Base-by-base conservation (phyloP, 78 protist genomes). In the Polysphondylium violaceum region DNA sequence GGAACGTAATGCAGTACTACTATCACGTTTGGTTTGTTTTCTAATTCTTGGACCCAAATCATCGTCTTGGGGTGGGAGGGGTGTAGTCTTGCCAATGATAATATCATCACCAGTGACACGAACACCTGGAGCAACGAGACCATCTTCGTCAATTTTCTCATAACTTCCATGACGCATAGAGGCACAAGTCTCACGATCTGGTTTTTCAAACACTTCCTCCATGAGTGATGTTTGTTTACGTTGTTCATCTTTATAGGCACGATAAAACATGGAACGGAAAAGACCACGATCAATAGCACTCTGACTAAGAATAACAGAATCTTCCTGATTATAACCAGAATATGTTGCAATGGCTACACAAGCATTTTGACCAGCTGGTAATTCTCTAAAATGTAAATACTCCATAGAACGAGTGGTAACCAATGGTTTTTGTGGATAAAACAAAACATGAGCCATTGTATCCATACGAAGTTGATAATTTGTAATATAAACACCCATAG, bases 301-400 rank as follows among this genome's bases (percentile, higher is more conserved):
- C 55, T 96, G 99, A 93, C 93, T 98, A 96, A 99, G 75, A 67
- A 99, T 97, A 38, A 99, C 58, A 17, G 99, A 98, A 77, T 99
- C 99, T 88, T 99, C 99, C 91, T 99, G 99, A 94, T 99, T 99
- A 97, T 98, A 99, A 7, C 99, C 99, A 9, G 99, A 71, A 95
- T 99, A 98, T 90, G 98, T 96, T 11, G 94, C 76, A 87, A 99
- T 98, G 29, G 99, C 99, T 0, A 97, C 99, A 44, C 98, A 74
- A 40, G 98, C 99, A 88, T 99, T 99, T 67, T 95, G 97, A 61
- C 99, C 99, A 0, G 99, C 98, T 0, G 99, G 99, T 64, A 99
- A 76, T 43, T 98, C 98, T 79, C 87, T 75, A 96, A 98, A 99
- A 55, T 96, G 94, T 74, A 99, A 76, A 87, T 93, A 94, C 55